Evolutionary conservation across 1,284 basidiomycete genomes (phyloP), one percentile per base, ranked within the genome.

Genomic region (Ganoderma resinaceum): DNA sequence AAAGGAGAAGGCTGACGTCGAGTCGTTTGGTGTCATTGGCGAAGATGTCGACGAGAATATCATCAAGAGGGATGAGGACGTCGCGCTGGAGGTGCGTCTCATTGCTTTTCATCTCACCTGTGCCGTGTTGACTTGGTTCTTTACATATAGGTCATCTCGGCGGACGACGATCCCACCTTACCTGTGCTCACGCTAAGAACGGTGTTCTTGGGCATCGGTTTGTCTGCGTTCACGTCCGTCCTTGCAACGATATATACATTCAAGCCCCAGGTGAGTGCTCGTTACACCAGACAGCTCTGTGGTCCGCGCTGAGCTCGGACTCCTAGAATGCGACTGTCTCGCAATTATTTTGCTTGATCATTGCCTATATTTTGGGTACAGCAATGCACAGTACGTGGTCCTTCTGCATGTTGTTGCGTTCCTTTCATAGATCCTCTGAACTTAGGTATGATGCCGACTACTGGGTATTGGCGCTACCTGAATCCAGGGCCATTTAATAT

Each of bases 401-500:
- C 52, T 31, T 62, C 14, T 31, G 14, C 1, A 3, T 14, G 31
- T 58, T 35, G 4, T 11, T 49, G 20, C 38, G 53, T 26, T n/a
- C 18, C 37, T 29, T 62, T 2, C 5, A 23, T 23, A 83, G 67
- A 75, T 82, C 29, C 78, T 81, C 1, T 82, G 82, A 66, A n/a
- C 23, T 1, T 38, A 61, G 52, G 66, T 81, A 31, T 70, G 57
- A 72, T 80, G 66, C 77, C 70, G 78, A 0, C 65, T 86, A 12
- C 81, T 89, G 46, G 89, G 89, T 46, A 80, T 33, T 87, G 85
- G 79, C 80, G 81, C 18, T 87, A 84, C 70, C 79, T 91, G 18
- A 91, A 91, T 73, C 90, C 89, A 8, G 88, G 85, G 2, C 86
- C 87, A 11, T 87, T 87, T 79, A 87, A 87, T 73, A 85, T 87